Evolutionary conservation across 495 filamentous ascomycete species (phyloP), one percentile per base, ranked within the genome.

Genomic region (Melanomma pulvis-pyrius): DNA sequence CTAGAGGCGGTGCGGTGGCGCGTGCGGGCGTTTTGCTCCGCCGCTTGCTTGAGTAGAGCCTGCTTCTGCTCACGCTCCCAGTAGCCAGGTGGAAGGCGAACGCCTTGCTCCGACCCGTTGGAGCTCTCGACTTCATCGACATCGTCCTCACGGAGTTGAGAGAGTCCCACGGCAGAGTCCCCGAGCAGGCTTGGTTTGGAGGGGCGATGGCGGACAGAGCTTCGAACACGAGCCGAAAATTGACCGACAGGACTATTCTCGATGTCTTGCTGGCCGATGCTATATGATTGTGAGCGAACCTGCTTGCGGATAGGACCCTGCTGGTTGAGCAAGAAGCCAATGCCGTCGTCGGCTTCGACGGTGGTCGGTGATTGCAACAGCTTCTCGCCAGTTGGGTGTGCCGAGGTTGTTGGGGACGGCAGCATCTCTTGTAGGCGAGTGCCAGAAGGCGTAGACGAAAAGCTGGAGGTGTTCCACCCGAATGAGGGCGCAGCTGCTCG

Each of bases 271-370:
- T 98, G 94, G 25, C 94, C 94, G 28, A 97, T 93, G 1, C 93
- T 97, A 75, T 97, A 98, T 5, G 94, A 98, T 78, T 96, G 91
- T 15, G 94, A 98, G 30, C 94, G 89, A 17, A 58, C 56, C 7
- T 59, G 48, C 55, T 74, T 74, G 6, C 61, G 60, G 7, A 60
- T 49, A 11, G 72, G 55, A 21, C 62, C 61, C 13, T 63, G 51
- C 29, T 70, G 67, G 50, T 60, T 66, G 21, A 65, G 53, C 6
- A 68, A 26, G 50, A 67, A 60, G 26, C 68, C 63, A 34, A 73
- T 65, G 32, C 52, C 60, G 29, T 59, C 59, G 24, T 68, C 59
- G 22, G 30, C 49, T 24, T 65, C 54, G 28, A 22, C 24, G 11
- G 59, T 61, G 24, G 48, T 62, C n/a, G 71, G 67, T 28, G 70